Evolutionary conservation across 2,329 filamentous ascomycete genomes (phyloP).

Genomic region (Diaporthe destruens): DNA sequence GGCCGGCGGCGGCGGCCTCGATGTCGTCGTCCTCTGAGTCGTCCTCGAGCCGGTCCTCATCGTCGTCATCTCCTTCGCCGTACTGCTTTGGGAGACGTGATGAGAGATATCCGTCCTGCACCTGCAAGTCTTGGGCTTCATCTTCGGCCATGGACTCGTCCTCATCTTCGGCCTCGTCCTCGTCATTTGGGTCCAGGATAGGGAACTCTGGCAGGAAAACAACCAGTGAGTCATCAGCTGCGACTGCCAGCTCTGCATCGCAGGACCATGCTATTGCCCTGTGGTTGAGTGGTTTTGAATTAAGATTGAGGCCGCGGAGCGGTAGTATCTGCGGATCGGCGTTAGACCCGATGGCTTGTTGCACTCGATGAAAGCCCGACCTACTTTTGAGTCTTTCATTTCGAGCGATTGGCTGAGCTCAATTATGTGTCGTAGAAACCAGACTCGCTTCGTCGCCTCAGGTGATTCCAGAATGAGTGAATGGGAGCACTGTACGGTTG

Average conservation of each 20-base stretch:
- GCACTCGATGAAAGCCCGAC: not conserved
- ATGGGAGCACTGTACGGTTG: conserved; percentile 2
- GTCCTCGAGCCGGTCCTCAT: conserved; percentile 29
- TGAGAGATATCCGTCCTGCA: conserved; percentile 37
- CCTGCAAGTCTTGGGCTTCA: conserved; percentile 16
- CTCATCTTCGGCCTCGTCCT: conserved; percentile 39
- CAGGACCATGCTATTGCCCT: conserved; percentile 66
- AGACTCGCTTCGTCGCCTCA: not conserved
- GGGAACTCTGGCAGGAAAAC: conserved; percentile 63
- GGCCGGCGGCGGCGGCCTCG: conserved; percentile 28
- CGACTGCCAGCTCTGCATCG: conserved; percentile 69
- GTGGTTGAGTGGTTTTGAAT: conserved; percentile 48
- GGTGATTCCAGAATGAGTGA: conserved; percentile 1
- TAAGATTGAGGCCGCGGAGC: conserved; percentile 54
- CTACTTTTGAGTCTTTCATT: conserved; percentile 39
- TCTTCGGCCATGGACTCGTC: conserved; percentile 31
- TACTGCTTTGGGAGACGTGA: conserved; percentile 37
- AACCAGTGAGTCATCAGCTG: conserved; percentile 67
- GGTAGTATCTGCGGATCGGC: conserved; percentile 56
- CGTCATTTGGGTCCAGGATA: conserved; percentile 36
- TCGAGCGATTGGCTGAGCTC: not conserved
- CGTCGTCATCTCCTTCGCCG: conserved; percentile 45
- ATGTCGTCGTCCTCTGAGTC: conserved; percentile 38
- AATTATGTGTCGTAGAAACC: not conserved
- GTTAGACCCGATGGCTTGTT: conserved; percentile 25